These are phyloP conservation scores for Chytriomyces sp. DNA, from an alignment of 192 early-diverging fungal species.

Conservation along the genomic window DNA sequence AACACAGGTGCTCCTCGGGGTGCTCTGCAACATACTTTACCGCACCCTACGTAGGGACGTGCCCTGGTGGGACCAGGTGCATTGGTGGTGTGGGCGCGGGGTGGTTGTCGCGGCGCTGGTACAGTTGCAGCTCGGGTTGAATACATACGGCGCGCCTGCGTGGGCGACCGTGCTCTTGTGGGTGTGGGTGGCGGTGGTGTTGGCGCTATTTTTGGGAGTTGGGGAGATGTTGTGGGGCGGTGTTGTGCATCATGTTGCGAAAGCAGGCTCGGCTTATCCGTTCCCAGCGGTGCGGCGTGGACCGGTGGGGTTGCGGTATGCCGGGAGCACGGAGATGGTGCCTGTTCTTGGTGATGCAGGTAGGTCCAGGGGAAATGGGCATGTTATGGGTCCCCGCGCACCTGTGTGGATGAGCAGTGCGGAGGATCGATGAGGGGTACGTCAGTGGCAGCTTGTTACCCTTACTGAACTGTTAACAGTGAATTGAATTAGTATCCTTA, in stretches of 20 bases:
- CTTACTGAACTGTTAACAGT: too few relatives aligned
- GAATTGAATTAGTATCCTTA: too few relatives aligned
- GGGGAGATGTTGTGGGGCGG: slow-evolving; percentile 1
- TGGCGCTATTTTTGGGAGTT: neutral
- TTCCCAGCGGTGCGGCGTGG: too few relatives aligned
- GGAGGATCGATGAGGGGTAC: too few relatives aligned
- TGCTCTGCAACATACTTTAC: slow-evolving; percentile 34
- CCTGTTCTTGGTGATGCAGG: too few relatives aligned
- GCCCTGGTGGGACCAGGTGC: slow-evolving; percentile 45
- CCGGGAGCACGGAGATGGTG: too few relatives aligned
- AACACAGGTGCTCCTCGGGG: slow-evolving; percentile 36
- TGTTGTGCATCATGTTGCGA: slow-evolving; percentile 51
- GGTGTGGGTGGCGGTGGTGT: neutral
- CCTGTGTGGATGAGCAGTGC: too few relatives aligned
- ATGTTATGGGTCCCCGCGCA: too few relatives aligned
- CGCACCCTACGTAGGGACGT: slow-evolving; percentile 21
- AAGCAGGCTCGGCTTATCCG: too few relatives aligned
- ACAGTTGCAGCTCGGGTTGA: slow-evolving; percentile 6
- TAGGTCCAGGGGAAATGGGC: too few relatives aligned
- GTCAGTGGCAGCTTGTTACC: too few relatives aligned
- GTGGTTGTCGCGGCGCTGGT: slow-evolving; percentile 21
- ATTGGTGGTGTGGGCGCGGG: slow-evolving; percentile 42
- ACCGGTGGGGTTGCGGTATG: too few relatives aligned
- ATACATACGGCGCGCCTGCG: neutral
- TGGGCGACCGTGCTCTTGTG: neutral